These are phyloP conservation scores for Ocimum tenuiflorum DNA, from an alignment of 257 asterid genomes.

Conservation along the genomic window DNA sequence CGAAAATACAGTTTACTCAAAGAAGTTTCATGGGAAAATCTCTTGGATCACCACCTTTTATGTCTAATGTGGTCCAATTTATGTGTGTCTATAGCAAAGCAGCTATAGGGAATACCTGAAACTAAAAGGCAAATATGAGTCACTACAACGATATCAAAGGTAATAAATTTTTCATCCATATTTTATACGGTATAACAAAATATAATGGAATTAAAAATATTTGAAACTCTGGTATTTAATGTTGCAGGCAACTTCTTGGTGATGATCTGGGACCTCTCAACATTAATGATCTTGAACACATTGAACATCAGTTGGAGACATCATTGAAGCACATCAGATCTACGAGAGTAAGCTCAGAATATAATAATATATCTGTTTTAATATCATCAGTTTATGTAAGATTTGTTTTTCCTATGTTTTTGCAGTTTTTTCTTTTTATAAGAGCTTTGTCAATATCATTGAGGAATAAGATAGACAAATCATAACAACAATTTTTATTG, in stretches of 20 bases:
- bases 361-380: no score
- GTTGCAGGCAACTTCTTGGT: constrained; percentile 87
- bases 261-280: constrained; percentile 84
- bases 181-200: no score
- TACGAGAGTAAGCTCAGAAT: constrained; percentile 58
- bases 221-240: not conserved
- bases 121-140: constrained; percentile 69
- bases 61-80: not conserved
- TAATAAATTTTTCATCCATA: constrained; percentile 1
- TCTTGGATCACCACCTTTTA: not conserved
- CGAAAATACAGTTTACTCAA: no score
- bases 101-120: constrained; percentile 78
- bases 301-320: constrained; percentile 73
- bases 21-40: no score
- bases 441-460: not conserved
- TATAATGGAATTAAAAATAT: not conserved
- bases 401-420: no score
- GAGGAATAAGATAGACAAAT: not conserved
- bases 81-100: constrained; percentile 49
- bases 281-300: constrained; percentile 75
- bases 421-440: no score
- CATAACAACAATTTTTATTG: not conserved
- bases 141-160: constrained; percentile 89
- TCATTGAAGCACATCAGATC: constrained; percentile 87
- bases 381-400: no score